Percentiles rank a stretch among this genome's conserved stretches.
Conservation (phyloP, 1,284 basidiomycete genomes). For the Anthracocystis setariae region DNA sequence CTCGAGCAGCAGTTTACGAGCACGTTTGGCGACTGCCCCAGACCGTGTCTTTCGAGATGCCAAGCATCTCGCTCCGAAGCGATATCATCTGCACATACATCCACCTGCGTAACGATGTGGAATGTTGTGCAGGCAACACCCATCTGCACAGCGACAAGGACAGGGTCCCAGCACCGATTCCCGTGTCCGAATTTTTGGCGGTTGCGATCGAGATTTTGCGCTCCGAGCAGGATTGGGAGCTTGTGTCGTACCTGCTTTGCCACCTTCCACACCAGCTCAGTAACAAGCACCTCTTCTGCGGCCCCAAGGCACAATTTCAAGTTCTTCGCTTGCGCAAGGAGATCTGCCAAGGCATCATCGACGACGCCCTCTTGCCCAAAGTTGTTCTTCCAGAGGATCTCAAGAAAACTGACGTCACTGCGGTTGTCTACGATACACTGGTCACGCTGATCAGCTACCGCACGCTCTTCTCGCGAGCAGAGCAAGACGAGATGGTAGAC, state of each 20-base stretch:
- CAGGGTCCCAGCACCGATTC: slow-evolving; percentile 71
- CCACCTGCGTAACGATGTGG: slow-evolving; percentile 69
- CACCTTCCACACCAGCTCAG: slow-evolving; percentile 89
- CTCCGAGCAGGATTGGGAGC: slow-evolving; percentile 87
- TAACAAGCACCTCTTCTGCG: slow-evolving; percentile 97
- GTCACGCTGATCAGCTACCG: slow-evolving; percentile 90
- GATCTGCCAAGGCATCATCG: slow-evolving; percentile 77
- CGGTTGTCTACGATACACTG: slow-evolving; percentile 86
- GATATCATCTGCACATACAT: slow-evolving; percentile 69
- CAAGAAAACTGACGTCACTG: slow-evolving; percentile 79
- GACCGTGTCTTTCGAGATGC: slow-evolving; percentile 75
- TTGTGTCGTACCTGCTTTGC: slow-evolving; percentile 89
- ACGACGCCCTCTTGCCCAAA: slow-evolving; percentile 74
- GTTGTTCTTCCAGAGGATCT: slow-evolving; percentile 73
- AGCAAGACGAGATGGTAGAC: slow-evolving; percentile 79
- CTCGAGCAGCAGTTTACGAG: slow-evolving; percentile 18
- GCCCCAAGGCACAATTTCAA: slow-evolving; percentile 78
- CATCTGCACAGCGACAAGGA: slow-evolving; percentile 56
- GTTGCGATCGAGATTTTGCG: slow-evolving; percentile 78
- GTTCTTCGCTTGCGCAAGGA: slow-evolving; percentile 76
- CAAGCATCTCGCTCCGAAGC: slow-evolving; percentile 70
- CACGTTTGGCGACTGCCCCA: slow-evolving; percentile 84
- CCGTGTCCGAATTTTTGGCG: slow-evolving; percentile 81
- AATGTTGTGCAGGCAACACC: slow-evolving; percentile 63
- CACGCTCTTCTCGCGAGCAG: slow-evolving; percentile 76